Evolutionary conservation across 2,329 filamentous ascomycete genomes (phyloP).

Genomic region (Fusarium lyarnte): DNA sequence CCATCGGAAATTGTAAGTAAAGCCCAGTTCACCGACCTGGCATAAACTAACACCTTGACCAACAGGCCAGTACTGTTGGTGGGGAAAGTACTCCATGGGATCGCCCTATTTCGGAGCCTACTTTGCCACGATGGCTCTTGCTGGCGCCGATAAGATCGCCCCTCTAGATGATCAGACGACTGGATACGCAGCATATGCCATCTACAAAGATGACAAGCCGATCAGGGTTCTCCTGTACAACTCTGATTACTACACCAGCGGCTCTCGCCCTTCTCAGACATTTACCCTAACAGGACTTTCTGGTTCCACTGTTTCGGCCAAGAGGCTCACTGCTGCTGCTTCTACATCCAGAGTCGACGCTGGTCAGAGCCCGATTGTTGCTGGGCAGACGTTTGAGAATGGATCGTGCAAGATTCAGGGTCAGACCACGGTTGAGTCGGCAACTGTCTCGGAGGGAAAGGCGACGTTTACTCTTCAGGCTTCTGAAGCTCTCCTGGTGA

Average conservation of each 20-base stretch:
- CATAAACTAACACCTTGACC: background rate
- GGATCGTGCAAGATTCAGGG: background rate
- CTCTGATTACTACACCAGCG: background rate
- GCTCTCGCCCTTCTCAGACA: background rate
- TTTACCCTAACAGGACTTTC: fast-evolving
- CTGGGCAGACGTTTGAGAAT: background rate
- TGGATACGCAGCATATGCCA: background rate
- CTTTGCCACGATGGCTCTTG: background rate
- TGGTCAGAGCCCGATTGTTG: background rate
- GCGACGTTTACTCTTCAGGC: background rate
- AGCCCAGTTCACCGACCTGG: background rate
- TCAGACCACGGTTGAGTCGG: background rate
- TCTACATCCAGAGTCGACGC: background rate
- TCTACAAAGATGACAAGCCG: background rate
- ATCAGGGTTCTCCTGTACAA: background rate
- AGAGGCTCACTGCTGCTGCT: background rate
- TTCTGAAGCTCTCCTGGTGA: background rate
- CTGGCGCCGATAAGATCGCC: background rate
- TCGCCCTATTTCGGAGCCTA: background rate
- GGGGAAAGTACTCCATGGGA: background rate
- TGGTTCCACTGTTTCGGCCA: background rate
- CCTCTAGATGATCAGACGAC: background rate
- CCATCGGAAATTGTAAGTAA: background rate
- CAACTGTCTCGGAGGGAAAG: background rate
- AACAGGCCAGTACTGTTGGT: background rate